Percentiles rank a stretch among this genome's conserved stretches.
Evolutionary conservation across 345 rosid genomes (phyloP).

Genomic region (Melastoma malabathricum): DNA sequence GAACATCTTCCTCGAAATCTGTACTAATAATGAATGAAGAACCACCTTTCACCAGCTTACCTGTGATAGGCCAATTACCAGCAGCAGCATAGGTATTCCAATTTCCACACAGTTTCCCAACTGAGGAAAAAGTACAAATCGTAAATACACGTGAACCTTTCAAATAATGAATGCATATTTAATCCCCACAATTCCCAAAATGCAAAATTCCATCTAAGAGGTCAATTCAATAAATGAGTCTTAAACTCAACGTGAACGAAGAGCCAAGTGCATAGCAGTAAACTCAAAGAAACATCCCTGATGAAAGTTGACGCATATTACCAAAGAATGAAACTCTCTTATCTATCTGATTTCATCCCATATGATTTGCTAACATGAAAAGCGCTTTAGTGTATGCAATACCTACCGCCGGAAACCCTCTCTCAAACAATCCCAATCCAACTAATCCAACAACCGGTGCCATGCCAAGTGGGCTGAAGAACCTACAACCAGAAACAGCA

Average conservation of each 20-base stretch:
- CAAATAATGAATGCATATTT: background rate
- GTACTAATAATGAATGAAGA: background rate
- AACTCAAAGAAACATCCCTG: too few relatives aligned
- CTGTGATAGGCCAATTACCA: conserved; percentile 63
- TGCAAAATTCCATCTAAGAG: too few relatives aligned
- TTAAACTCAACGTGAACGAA: too few relatives aligned
- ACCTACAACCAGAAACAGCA: conserved; percentile 28
- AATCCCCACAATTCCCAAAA: too few relatives aligned
- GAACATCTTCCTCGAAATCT: conserved; percentile 4
- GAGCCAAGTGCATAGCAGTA: too few relatives aligned
- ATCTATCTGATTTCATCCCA: too few relatives aligned
- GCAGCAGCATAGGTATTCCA: conserved; percentile 81
- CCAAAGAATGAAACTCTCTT: too few relatives aligned
- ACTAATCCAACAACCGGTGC: conserved; percentile 90
- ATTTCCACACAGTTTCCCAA: conserved; percentile 89
- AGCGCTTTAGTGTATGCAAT: background rate
- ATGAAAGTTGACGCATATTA: too few relatives aligned
- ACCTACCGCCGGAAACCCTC: conserved; percentile 80
- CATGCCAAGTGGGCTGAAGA: conserved; percentile 76
- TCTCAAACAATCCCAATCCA: conserved; percentile 81
- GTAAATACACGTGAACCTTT: background rate
- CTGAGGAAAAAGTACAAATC: conserved; percentile 20
- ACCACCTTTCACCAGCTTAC: conserved; percentile 25
- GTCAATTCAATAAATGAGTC: too few relatives aligned
- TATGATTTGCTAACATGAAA: too few relatives aligned